Evolutionary conservation across 306 rosid species (phyloP).

Genomic region (Boehmeria nivea): DNA sequence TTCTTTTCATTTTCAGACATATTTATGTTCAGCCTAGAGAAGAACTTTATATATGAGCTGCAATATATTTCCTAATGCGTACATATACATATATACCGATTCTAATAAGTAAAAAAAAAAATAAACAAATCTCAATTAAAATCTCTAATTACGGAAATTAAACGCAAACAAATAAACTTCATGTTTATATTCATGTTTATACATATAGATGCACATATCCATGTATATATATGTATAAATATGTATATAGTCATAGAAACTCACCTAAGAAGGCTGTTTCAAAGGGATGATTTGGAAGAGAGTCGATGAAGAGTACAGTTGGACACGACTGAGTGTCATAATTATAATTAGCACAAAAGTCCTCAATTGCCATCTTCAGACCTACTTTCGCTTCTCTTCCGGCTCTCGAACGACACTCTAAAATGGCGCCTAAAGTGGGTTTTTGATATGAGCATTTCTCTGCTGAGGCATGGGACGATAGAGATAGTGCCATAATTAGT

Average conservation of each 20-base stretch:
- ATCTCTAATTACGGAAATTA: too few species aligned
- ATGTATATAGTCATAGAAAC: neutral
- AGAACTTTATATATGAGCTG: too few species aligned
- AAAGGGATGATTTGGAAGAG: neutral
- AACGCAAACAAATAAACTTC: too few species aligned
- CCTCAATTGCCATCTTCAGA: constrained; percentile 9
- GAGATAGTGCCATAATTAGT: neutral
- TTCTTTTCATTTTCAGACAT: too few species aligned
- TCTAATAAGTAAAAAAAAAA: too few species aligned
- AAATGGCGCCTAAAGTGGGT: constrained; percentile 8
- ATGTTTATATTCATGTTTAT: too few species aligned
- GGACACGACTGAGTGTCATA: neutral
- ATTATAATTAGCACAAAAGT: neutral
- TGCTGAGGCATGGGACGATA: neutral
- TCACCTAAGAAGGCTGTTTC: constrained; percentile 12
- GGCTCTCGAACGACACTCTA: neutral
- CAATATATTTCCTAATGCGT: too few species aligned
- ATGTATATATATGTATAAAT: too few species aligned
- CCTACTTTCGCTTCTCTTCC: constrained; percentile 16
- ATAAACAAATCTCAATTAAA: too few species aligned
- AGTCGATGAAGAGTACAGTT: constrained; percentile 5
- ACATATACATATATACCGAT: too few species aligned
- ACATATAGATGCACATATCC: too few species aligned
- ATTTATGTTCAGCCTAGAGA: too few species aligned
- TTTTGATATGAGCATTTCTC: neutral